Base-by-base conservation (phyloP, 2,329 filamentous ascomycete species). In the Sclerotinia trifoliorum region DNA sequence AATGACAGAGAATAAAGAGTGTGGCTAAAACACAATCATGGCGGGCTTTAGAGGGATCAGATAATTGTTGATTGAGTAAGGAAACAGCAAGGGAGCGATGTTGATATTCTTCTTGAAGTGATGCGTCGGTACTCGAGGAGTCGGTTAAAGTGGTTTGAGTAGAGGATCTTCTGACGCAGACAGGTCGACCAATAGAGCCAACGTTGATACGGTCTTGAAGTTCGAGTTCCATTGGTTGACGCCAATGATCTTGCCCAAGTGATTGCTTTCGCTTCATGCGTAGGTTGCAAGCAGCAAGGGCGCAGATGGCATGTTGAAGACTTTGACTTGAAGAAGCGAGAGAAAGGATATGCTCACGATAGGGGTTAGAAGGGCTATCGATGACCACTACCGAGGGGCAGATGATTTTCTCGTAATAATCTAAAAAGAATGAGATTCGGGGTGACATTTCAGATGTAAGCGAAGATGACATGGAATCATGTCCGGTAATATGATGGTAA, bases 401-500 rank as follows among this genome's bases (percentile, higher is more conserved):
- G 81, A 98, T 94, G 76, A 92, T 91, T 78, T 93, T 93, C 77
- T 94, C 90, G 80, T 96, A 97, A 80, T 97, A 97, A 77, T 96
- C 91, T 82, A 97, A 90, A 77, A 97, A 90, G 79, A 91, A 96
- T 72, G 91, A 90, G 82, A 96, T 90, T 76, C 93, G 90, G 69
- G 90, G 87, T 70, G 92, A 88, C 74, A 92, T 81, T 78, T 90
- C 81, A 75, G 84, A 84, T 69, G 79, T 75, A 82, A 82, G 81
- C 76, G 84, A 85, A 72, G 79, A 77, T 82, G 82, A 81, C 84
- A 84, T 74, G 80, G 81, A 75, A 80, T 82, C 76, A 81, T 80
- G 72, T 46, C 70, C 68, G 24, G 66, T 62, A 26, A 71, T 66
- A 48, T 70, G 70, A 62, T 79, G 77, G 77, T 76, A 73, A 29